A percentile compares a stretch with the other conserved stretches of the same genome.
These are phyloP conservation scores for Lodderomyces theae DNA, from an alignment of 1,139 yeast species.

Conservation along the genomic window DNA sequence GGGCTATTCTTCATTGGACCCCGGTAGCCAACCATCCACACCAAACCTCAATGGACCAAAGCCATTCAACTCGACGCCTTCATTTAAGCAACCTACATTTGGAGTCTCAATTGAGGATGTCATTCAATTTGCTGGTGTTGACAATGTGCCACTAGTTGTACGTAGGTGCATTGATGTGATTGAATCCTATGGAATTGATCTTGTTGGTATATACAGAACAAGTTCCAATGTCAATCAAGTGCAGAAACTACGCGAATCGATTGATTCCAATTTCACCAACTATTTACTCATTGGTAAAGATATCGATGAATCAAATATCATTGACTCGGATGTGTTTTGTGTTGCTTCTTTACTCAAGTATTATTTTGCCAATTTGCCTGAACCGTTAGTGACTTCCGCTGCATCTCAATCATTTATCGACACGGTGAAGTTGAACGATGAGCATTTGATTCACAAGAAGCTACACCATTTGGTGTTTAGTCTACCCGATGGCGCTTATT, in stretches of 20 bases:
- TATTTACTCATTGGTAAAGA: slow-evolving; percentile 44
- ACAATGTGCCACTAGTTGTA: slow-evolving; percentile 88
- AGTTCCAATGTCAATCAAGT: slow-evolving; percentile 77
- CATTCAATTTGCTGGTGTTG: slow-evolving; percentile 75
- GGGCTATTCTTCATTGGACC: slow-evolving; percentile 37
- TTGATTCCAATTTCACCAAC: slow-evolving; percentile 77
- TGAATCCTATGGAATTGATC: slow-evolving; percentile 76
- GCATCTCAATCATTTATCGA: slow-evolving; percentile 61
- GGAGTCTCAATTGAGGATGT: slow-evolving; percentile 77
- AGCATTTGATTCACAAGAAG: slow-evolving; percentile 60
- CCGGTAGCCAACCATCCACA: slow-evolving; percentile 23
- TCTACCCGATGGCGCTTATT: slow-evolving; percentile 91
- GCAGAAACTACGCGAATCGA: slow-evolving; percentile 65
- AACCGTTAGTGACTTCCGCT: slow-evolving; percentile 60
- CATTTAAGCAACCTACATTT: slow-evolving; percentile 52
- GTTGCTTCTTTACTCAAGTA: slow-evolving; percentile 70
- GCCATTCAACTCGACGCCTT: slow-evolving; percentile 23
- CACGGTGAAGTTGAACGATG: slow-evolving; percentile 61
- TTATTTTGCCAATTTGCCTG: slow-evolving; percentile 68
- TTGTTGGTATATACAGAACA: slow-evolving; percentile 87
- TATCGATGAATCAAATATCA: slow-evolving; percentile 43
- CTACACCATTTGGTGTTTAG: slow-evolving; percentile 85
- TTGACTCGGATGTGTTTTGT: slow-evolving; percentile 70
- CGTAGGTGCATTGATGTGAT: slow-evolving; percentile 84
- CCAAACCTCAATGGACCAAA: slow-evolving; percentile 44